These are phyloP conservation scores for Diplodia corticola DNA, from an alignment of 2,329 filamentous ascomycete species.

Conservation along the genomic window DNA sequence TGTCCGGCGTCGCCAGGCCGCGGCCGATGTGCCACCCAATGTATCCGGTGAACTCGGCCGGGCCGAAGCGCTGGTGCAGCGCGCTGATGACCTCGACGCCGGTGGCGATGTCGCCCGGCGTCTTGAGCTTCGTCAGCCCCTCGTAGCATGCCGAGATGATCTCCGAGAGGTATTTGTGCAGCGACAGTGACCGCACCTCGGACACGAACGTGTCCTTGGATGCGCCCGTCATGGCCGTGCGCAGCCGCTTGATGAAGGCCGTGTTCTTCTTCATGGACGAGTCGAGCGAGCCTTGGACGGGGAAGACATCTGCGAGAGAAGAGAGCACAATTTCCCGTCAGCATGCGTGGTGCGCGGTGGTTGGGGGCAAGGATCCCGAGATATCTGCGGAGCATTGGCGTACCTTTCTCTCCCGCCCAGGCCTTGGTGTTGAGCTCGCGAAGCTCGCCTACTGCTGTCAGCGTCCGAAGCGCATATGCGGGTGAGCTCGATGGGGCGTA, in stretches of 20 bases:
- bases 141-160: slow-evolving; percentile 96
- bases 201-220: slow-evolving; percentile 81
- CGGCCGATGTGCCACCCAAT: slow-evolving; percentile 91
- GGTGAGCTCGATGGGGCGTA: slow-evolving; percentile 28
- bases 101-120: slow-evolving; percentile 85
- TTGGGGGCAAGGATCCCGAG: not conserved
- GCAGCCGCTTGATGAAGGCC: slow-evolving; percentile 93
- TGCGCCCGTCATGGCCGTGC: slow-evolving; percentile 80
- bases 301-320: slow-evolving; percentile 67
- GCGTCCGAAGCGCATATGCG: slow-evolving; percentile 13
- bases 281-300: slow-evolving; percentile 77
- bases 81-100: slow-evolving; percentile 92
- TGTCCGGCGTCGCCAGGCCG: slow-evolving; percentile 88
- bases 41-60: slow-evolving; percentile 84
- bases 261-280: slow-evolving; percentile 98
- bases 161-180: slow-evolving; percentile 96
- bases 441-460: slow-evolving; percentile 69
- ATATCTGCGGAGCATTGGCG: slow-evolving; percentile 18
- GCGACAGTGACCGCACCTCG: slow-evolving; percentile 84
- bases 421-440: slow-evolving; percentile 82
- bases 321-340: not conserved
- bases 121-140: slow-evolving; percentile 87
- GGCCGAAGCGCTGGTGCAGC: slow-evolving; percentile 92
- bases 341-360: slow-evolving; percentile 28
- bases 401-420: slow-evolving; percentile 89